Base-by-base conservation (phyloP, 257 asterid genomes). In the Penstemon barbatus region DNA sequence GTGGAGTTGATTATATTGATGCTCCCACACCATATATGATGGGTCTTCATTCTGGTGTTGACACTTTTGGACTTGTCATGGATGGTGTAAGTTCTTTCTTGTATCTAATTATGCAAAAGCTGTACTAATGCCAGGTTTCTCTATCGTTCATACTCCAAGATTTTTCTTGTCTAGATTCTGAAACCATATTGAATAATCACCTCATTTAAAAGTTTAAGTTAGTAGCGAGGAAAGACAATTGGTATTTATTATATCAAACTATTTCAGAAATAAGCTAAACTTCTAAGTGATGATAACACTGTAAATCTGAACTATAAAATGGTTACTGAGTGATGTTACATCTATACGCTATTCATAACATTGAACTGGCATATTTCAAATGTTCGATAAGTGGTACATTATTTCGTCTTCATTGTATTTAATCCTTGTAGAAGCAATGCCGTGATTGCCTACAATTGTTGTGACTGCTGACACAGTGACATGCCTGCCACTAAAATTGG, bases 11-110 rank as follows among this genome's bases (percentile, higher is more conserved):
- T 87, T 93, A 93, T 76, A 93, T 93, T 80, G 99, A 90, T 85
- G 99, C 99, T 78, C 99, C 99, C 69, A 93, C 99, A 11, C 99
- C 99, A 25, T 93, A 93, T 75, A 93, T 93, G 99, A 93, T 93
- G 99, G 99, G 99, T 63, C 99, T 93, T 81, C 99, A 93, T 83
- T 93, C 99, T 13, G 96, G 86, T 40, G 99, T 93, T 75, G 97
- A 93, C 77, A 93, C 97, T 55, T 82, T 54, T 81, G 97, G 96
- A 68, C 86, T 93, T 66, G 75, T 80, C 65, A 90, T 93, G 99
- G 99, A 93, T 83, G 99, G 99, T 56, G 99, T 91, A 87, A 87
- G 97, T 87, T 69, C 78, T 50, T 33, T 75, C 64, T 54, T 83
- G 65, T 63, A 56, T 57, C 75, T 59, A 53, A 71, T 38, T 53